phyloP scores from a whole-genome alignment of 2,329 filamentous ascomycete species.

The Aspergillus aculeatus region DNA sequence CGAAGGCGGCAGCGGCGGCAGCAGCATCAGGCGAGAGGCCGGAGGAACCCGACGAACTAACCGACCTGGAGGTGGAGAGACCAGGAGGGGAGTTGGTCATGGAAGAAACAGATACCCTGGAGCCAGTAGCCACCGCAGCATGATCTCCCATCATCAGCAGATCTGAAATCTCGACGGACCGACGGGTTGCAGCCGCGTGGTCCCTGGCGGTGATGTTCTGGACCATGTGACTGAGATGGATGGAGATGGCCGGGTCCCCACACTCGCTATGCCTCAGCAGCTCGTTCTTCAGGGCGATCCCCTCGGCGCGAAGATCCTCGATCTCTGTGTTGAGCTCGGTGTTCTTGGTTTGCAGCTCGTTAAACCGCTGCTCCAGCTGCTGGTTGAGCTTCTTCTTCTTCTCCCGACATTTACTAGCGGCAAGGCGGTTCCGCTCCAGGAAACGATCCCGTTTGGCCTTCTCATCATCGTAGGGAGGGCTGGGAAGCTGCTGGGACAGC shows the following conservation, averaged over 20 bases:
- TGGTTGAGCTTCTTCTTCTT: slow-evolving; percentile 61
- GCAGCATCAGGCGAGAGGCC: background rate
- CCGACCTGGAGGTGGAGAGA: background rate
- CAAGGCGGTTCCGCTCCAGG: slow-evolving; percentile 59
- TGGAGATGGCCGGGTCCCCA: slow-evolving; percentile 37
- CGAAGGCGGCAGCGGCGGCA: background rate
- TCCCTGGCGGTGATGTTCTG: slow-evolving; percentile 21
- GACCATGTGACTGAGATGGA: slow-evolving; percentile 39
- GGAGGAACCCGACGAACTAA: background rate
- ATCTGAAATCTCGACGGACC: background rate
- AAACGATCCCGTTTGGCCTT: slow-evolving; percentile 48
- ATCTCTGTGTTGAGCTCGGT: slow-evolving; percentile 32
- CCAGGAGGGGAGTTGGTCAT: background rate
- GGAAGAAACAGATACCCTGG: background rate
- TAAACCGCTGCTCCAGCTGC: slow-evolving; percentile 44
- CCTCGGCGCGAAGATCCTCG: slow-evolving; percentile 35
- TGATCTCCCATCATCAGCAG: background rate
- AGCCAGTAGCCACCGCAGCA: background rate
- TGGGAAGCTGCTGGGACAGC: background rate
- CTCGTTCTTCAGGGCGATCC: slow-evolving; percentile 41
- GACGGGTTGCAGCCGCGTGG: background rate
- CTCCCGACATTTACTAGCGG: slow-evolving; percentile 60
- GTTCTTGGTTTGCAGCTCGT: slow-evolving; percentile 36
- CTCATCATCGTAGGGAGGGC: background rate
- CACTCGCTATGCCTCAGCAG: slow-evolving; percentile 41